Conservation (phyloP, 2,329 filamentous ascomycete genomes). For the Fusarium haematococcum region DNA sequence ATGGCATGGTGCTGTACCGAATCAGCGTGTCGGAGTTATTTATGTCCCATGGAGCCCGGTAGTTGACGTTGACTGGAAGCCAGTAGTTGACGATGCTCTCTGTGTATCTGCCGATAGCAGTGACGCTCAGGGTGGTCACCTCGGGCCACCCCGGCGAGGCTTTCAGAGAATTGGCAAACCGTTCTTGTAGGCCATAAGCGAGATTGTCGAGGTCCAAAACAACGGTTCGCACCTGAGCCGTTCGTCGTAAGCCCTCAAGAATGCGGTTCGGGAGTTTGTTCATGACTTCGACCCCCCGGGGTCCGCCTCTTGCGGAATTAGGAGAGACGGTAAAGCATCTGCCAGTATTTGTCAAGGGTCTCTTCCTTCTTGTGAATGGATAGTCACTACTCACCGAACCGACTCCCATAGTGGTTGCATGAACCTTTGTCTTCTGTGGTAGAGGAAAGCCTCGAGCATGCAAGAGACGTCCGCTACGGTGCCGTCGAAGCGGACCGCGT, state of each 20-base stretch:
- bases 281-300: background rate
- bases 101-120: too few species aligned
- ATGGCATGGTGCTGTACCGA: background rate
- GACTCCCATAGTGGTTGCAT: background rate
- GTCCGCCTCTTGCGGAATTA: background rate
- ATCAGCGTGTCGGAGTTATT: background rate
- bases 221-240: background rate
- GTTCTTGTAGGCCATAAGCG: background rate
- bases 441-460: background rate
- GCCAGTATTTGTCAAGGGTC: background rate
- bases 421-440: background rate
- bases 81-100: background rate
- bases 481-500: background rate
- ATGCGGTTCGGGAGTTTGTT: background rate
- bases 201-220: background rate
- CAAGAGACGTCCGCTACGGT: fast-evolving
- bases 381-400: background rate
- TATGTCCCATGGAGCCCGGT: background rate
- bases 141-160: background rate
- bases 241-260: background rate
- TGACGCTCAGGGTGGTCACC: background rate
- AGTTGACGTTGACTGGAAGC: background rate
- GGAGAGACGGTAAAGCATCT: background rate
- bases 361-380: background rate
- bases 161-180: background rate